phyloP scores from a whole-genome alignment of 768 basidiomycete genomes.

The Leccinum longicurvipes region DNA sequence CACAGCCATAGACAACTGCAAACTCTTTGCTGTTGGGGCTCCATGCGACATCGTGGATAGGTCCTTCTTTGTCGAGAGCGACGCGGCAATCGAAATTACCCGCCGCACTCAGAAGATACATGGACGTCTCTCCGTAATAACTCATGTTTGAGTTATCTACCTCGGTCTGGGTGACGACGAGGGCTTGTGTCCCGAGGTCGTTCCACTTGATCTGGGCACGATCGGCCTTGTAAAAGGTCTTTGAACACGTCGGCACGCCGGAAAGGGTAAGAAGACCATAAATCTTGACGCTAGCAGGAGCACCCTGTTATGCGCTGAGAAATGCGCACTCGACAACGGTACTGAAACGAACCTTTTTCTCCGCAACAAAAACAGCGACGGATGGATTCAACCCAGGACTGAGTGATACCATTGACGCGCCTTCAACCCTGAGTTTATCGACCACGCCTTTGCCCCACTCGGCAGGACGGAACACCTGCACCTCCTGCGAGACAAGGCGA shows the following conservation, averaged over 20 bases:
- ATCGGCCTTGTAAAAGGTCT: constrained; percentile 96
- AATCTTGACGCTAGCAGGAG: constrained; percentile 84
- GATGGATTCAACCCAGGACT: constrained; percentile 85
- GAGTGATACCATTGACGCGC: constrained; percentile 69
- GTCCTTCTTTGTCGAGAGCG: constrained; percentile 89
- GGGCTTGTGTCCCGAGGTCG: constrained; percentile 83
- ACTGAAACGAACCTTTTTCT: constrained; percentile 70
- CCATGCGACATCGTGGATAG: constrained; percentile 96
- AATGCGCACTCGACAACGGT: not conserved
- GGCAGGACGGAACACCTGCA: constrained; percentile 79
- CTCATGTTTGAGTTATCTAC: constrained; percentile 97
- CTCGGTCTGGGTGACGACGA: constrained; percentile 92
- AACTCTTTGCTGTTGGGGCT: constrained; percentile 97
- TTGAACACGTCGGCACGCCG: constrained; percentile 74
- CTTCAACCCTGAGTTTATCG: constrained; percentile 81
- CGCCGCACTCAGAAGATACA: constrained; percentile 88
- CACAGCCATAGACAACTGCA: constrained; percentile 94
- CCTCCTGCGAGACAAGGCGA: constrained; percentile 73
- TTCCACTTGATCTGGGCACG: constrained; percentile 96
- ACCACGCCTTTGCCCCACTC: constrained; percentile 78
- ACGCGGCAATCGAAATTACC: constrained; percentile 94
- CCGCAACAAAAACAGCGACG: constrained; percentile 88
- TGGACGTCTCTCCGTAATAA: constrained; percentile 96
- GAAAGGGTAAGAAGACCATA: constrained; percentile 65
- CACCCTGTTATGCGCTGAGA: constrained; percentile 49